Base-by-base conservation (phyloP, 2,329 filamentous ascomycete genomes). In the Tolypocladium sp. region DNA sequence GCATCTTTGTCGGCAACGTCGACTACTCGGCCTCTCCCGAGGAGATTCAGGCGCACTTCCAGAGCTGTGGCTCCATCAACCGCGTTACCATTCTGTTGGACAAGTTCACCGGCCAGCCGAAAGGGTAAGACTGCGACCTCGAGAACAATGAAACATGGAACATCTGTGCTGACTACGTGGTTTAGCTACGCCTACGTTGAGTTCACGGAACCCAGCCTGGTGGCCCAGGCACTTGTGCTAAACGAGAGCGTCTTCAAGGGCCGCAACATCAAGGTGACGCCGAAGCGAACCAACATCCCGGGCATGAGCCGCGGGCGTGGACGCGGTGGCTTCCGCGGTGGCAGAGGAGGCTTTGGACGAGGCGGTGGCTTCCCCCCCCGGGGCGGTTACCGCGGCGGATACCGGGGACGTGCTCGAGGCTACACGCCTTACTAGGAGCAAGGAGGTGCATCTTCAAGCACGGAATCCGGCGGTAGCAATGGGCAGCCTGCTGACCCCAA, bases 81-180 rank as follows among this genome's bases (percentile, higher is more conserved):
- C 89, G 94, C 62, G 94, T 99, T 61, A 99, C 94, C 1, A 99
- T 99, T 66, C 79, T 99, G 66, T 79, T 99, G 67, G 94, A 99
- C 79, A 99, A 99, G 79, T 97, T 97, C 71, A 96, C 92, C 13
- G 94, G 94, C 64, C 92, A 97, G 80, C 94, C 94, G n/a, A 99
- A 99, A 81, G 94, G 94, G 92, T 96, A 80, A 54, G 58, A 17
- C 17, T 55, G 25, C 6, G 3, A 8, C 54, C 40, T 33, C 17
- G 25, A 35, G 15, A 53, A 5, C 49, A 37, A 10, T 22, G n/a
- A 35, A 22, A 8, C 2, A 37, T 4, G 6, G 10, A 8, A n/a
- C 3, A n/a, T 52, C 1, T 20, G 30, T 53, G 30, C 49, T 53
- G 49, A 53, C 33, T 22, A 1, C 20, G 15, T 22, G 49, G 30